Percentiles rank a stretch among this genome's conserved stretches.
These are phyloP conservation scores for Biancaea sappan DNA, from an alignment of 306 rosid genomes.

Conservation along the genomic window DNA sequence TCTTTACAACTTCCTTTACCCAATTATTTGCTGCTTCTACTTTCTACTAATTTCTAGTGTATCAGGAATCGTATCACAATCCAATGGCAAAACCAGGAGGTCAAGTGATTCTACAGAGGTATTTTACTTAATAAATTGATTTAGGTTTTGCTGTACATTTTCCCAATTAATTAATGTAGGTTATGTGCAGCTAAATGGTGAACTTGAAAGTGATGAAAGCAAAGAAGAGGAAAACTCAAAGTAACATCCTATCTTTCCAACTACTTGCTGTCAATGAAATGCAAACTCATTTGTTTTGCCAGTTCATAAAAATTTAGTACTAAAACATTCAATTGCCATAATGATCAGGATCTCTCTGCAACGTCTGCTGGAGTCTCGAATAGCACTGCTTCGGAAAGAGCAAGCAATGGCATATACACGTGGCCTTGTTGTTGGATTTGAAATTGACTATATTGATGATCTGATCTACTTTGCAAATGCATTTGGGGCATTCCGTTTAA, in stretches of 20 bases:
- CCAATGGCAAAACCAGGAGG: conserved; percentile 45
- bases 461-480: conserved; percentile 63
- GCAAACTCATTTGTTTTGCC: conserved; percentile 11
- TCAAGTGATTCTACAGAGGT: conserved; percentile 48
- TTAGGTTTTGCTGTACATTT: background rate
- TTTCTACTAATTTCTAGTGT: conserved; percentile 31
- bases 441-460: conserved; percentile 51
- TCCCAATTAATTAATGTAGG: conserved; percentile 10
- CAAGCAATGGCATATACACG: conserved; percentile 82
- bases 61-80: conserved; percentile 38
- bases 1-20: conserved; percentile 1
- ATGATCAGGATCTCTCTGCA: conserved; percentile 54
- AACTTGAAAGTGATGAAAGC: conserved; percentile 34
- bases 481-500: conserved; percentile 72
- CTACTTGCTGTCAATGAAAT: conserved; percentile 30
- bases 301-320: conserved; percentile 20
- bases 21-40: conserved; percentile 16
- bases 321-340: conserved; percentile 32
- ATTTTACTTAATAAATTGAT: background rate
- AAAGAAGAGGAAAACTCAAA: conserved; percentile 60
- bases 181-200: conserved; percentile 47
- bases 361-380: conserved; percentile 54
- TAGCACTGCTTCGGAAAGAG: conserved; percentile 57
- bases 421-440: conserved; percentile 69
- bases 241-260: conserved; percentile 42